A percentile compares a stretch with the other conserved stretches of the same genome.
Conservation (phyloP, 352 stramenopile genomes). For the Phytophthora syringae region DNA sequence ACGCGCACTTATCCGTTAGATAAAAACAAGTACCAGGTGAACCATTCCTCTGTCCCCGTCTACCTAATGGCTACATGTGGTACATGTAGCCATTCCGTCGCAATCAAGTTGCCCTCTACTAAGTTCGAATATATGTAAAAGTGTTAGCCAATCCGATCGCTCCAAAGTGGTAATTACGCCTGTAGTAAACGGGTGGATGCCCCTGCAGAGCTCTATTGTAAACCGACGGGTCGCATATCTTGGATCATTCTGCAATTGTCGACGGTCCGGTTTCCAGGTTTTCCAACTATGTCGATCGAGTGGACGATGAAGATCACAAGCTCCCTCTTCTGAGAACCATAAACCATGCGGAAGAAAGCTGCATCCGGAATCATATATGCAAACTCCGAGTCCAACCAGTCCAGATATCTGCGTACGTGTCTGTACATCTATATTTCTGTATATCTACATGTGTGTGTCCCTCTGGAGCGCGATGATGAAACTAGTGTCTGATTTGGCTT, state of each 20-base stretch:
- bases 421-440: constrained; percentile 29
- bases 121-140: constrained; percentile 5
- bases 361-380: constrained; percentile 93
- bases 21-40: constrained; percentile 34
- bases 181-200: constrained; percentile 28
- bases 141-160: constrained; percentile 3
- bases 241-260: constrained; percentile 39
- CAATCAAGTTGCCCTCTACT: constrained; percentile 1
- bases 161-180: neutral
- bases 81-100: too few species aligned
- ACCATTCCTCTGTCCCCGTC: constrained; percentile 4
- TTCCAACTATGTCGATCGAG: constrained; percentile 17
- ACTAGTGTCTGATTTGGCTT: constrained; percentile 84
- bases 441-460: constrained; percentile 22
- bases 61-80: too few species aligned
- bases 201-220: neutral
- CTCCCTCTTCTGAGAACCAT: constrained; percentile 88
- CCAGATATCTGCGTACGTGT: constrained; percentile 28
- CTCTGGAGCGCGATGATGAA: constrained; percentile 87
- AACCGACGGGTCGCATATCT: neutral
- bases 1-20: constrained; percentile 37
- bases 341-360: constrained; percentile 80
- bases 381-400: constrained; percentile 74
- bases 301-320: constrained; percentile 83
- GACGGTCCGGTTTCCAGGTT: neutral